Evolutionary conservation across 2,329 filamentous ascomycete genomes (phyloP).

Genomic region (Monosporascus sp.): DNA sequence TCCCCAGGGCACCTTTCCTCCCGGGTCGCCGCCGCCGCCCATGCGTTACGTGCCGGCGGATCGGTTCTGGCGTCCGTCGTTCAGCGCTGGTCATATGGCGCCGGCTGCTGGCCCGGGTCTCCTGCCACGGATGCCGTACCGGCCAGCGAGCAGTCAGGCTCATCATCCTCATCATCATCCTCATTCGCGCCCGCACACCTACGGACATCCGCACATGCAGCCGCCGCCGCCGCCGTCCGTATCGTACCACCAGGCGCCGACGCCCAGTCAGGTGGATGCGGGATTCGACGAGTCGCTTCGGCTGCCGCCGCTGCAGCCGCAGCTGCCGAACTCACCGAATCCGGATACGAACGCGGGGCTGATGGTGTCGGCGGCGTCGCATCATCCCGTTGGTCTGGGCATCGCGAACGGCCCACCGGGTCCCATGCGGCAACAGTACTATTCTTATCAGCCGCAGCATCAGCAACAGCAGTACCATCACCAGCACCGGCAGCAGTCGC

Average conservation of each 20-base stretch:
- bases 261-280: constrained; percentile 32
- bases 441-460: constrained; percentile 2
- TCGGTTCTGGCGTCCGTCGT: constrained; percentile 23
- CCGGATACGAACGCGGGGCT: constrained; percentile 11
- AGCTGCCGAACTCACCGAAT: constrained; percentile 23
- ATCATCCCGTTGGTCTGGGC: constrained; percentile 11
- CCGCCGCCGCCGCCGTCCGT: constrained; percentile 46
- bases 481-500: not conserved
- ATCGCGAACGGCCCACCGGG: constrained; percentile 8
- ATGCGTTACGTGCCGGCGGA: constrained; percentile 23
- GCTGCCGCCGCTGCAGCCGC: constrained; percentile 48
- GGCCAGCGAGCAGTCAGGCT: constrained; percentile 5
- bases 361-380: constrained; percentile 3
- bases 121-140: constrained; percentile 16
- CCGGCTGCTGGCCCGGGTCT: constrained; percentile 22
- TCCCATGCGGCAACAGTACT: not conserved
- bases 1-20: constrained; percentile 16
- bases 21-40: constrained; percentile 40
- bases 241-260: constrained; percentile 27
- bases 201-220: constrained; percentile 39
- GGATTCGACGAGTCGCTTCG: constrained; percentile 50
- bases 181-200: constrained; percentile 6
- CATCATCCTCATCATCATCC: constrained; percentile 8
- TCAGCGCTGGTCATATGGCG: constrained; percentile 17
- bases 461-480: constrained; percentile 2